A percentile compares a stretch with the other conserved stretches of the same genome.
These are phyloP conservation scores for Drechmeria coniospora DNA, from an alignment of 2,329 filamentous ascomycete genomes.

Conservation along the genomic window DNA sequence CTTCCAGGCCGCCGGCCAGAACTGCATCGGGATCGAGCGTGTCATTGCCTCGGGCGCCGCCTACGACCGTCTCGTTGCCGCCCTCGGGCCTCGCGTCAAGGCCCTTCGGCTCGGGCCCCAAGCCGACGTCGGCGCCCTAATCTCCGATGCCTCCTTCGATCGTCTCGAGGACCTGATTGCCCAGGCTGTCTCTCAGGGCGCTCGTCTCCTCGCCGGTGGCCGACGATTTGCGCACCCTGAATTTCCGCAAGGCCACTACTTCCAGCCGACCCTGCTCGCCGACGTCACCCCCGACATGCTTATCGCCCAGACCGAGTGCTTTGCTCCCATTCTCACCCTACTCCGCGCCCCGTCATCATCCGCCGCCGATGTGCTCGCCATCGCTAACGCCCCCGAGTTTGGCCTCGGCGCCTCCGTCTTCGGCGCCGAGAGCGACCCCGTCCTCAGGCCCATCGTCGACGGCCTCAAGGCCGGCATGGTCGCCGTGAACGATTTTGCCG, in stretches of 20 bases:
- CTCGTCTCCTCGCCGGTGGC: conserved; percentile 69
- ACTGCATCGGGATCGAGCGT: conserved; percentile 94
- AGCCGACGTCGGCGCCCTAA: conserved; percentile 78
- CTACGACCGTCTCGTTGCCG: conserved; percentile 56
- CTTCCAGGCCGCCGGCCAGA: conserved; percentile 91
- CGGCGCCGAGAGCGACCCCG: conserved; percentile 45
- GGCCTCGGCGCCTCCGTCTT: conserved; percentile 84
- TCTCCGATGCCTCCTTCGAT: conserved; percentile 62
- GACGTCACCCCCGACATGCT: conserved; percentile 76
- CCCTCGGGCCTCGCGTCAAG: conserved; percentile 59
- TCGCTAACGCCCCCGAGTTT: conserved; percentile 75
- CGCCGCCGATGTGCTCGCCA: conserved; percentile 46
- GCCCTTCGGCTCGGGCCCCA: conserved; percentile 61
- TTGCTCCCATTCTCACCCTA: conserved; percentile 77
- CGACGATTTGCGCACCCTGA: conserved; percentile 54
- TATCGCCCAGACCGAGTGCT: conserved; percentile 83
- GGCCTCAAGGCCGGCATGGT: conserved; percentile 78
- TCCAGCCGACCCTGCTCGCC: conserved; percentile 76
- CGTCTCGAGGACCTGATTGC: conserved; percentile 62
- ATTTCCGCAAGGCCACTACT: conserved; percentile 75
- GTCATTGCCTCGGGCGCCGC: conserved; percentile 66
- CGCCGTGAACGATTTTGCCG: conserved; percentile 87
- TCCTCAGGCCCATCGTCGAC: conserved; percentile 48
- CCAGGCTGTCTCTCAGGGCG: conserved; percentile 65
- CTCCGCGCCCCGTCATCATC: conserved; percentile 55